Conservation (phyloP, 495 filamentous ascomycete genomes). For the Penicillium manginii region DNA sequence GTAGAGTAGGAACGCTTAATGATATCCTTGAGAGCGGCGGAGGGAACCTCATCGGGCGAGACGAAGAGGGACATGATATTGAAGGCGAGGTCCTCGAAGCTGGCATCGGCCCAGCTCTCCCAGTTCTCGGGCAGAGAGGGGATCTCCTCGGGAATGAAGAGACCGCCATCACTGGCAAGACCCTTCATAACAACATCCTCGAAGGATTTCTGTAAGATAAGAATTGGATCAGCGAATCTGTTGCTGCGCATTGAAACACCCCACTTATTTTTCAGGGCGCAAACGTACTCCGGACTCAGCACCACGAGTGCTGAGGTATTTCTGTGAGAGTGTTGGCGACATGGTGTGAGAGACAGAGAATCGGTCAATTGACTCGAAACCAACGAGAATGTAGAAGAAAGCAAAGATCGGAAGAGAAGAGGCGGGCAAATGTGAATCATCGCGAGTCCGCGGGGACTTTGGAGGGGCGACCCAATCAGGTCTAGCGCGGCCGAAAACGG, state of each 20-base stretch:
- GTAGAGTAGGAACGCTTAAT: conserved; percentile 81
- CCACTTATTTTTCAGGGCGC: conserved; percentile 4
- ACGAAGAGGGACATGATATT: conserved; percentile 67
- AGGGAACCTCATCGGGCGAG: conserved; percentile 77
- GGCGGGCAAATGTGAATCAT: conserved; percentile 12
- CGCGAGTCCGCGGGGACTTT: conserved; percentile 7
- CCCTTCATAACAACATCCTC: conserved; percentile 91
- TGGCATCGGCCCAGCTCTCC: conserved; percentile 68
- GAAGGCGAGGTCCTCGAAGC: conserved; percentile 74
- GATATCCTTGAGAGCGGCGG: conserved; percentile 76
- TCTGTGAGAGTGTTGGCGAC: conserved; percentile 58
- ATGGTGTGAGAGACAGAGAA: conserved; percentile 5
- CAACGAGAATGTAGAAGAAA: background rate
- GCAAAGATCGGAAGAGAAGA: background rate
- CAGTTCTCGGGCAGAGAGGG: conserved; percentile 52
- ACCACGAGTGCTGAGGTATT: conserved; percentile 80
- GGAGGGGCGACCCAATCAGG: conserved; percentile 4
- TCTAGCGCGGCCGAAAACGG: conserved; percentile 40
- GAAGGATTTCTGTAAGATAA: conserved; percentile 50
- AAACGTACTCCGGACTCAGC: conserved; percentile 72
- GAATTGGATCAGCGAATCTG: conserved; percentile 4
- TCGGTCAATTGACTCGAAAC: conserved; percentile 13
- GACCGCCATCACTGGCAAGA: conserved; percentile 83
- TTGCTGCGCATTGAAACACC: conserved; percentile 2
- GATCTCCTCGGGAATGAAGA: conserved; percentile 87